Base-by-base conservation (phyloP, 805 yeast genomes). In the Cyberlindnera xishuangbannaensis region DNA sequence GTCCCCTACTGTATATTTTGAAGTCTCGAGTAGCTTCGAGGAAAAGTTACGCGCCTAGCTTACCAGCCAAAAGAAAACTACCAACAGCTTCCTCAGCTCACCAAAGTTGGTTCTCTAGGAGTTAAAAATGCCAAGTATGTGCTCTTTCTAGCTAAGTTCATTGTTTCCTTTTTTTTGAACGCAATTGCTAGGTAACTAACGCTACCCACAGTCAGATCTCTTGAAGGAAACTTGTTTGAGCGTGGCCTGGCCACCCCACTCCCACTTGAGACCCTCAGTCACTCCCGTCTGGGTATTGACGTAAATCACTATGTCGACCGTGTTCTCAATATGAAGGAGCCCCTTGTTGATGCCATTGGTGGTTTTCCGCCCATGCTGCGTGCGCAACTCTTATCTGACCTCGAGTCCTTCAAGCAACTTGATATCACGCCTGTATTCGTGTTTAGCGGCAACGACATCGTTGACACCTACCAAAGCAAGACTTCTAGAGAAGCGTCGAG, bases 341-440 rank as follows among this genome's bases (percentile, higher is more conserved):
- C 79, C 30, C 73, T 71, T 40, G 56, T 77, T 25, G 81, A 78
- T 31, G 95, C 92, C 8, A 69, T 82, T 43, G 95, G 95, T 16
- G 95, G 95, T 0, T 70, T 79, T 36, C 95, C 95, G 2, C 55
- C 71, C 30, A 71, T 84, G 4, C 58, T 86, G 41, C 66, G 63
- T 36, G 61, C 61, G 39, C 66, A 67, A 45, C 59, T 85, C 29
- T 77, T 76, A 33, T 57, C 75, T 1, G 94, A 86, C 50, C 60
- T 86, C 32, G 65, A 67, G 27, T 67, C 69, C 3, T 76, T 87
- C 52, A 61, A 67, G 31, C 76, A 74, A 33, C 67, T 67, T 40
- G 70, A 75, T 31, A 73, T 87, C 37, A 79, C 76, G n/a, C 95
- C 95, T 0, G 59, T 86, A 12, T 87, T 84, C 55, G 80, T 87